Evolutionary conservation across 202 grass and related monocot species (phyloP), one percentile per base, ranked within the genome.

Genomic region (Alloteropsis angusta): DNA sequence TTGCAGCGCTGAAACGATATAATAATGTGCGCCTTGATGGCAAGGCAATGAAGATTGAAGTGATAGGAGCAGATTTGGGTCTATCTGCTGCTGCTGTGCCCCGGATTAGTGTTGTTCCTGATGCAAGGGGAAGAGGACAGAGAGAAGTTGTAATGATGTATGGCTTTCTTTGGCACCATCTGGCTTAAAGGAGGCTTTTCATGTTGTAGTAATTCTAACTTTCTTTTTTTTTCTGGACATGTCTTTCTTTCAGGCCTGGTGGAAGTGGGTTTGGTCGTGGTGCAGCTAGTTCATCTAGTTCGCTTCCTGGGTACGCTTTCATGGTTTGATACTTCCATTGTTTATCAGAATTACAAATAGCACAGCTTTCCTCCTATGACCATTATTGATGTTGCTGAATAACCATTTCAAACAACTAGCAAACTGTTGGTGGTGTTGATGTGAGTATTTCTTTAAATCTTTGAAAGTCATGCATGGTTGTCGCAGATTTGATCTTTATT

Each of bases 61-160:
- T 93, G 77, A 93, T 99, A 70, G 96, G 96, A 36, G 83, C 78
- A 74, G 91, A 90, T 85, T 61, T 87, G 73, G 84, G 88, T 52
- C 75, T 91, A 71, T 44, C 79, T 46, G 63, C 69, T 58, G 68
- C 76, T 66, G 37, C 73, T 3, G 60, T 81, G 54, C 87, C 92
- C 47, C 82, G 84, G 54, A 25, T 93, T 66, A 99, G 82, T 85
- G 79, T 93, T 77, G 61, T 84, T 82, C 81, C 87, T 75, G 87
- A 77, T 82, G 71, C 82, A 37, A 85, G 82, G 61, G 86, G 88
- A 39, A 93, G 92, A 88, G 87, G 86, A 61, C 90, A 84, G 72
- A 84, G 90, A 85, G 93, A 93, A 79, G 92, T 99, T 63, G 84
- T 94, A 70, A 92, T 98, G 92, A 96, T 89, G 96, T 96, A 95